phyloP scores from a whole-genome alignment of 352 stramenopile genomes.

The Phytophthora podocarpi region DNA sequence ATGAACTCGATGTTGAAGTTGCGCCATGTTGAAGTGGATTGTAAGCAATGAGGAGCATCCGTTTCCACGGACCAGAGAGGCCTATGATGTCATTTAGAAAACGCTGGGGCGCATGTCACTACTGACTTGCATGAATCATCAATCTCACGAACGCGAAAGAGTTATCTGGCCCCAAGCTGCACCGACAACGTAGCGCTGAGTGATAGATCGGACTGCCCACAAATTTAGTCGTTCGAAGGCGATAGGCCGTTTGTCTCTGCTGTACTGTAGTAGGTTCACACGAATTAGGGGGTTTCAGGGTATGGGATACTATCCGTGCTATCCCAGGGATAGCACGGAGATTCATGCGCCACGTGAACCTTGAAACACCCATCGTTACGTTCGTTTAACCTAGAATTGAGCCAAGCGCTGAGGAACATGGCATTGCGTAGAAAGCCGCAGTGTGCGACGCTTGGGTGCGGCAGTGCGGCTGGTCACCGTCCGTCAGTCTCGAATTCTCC shows the following conservation, averaged over 20 bases:
- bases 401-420: slow-evolving; percentile 5
- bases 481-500: slow-evolving; percentile 33
- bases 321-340: no score
- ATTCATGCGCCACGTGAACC: slow-evolving; percentile 8
- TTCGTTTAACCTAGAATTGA: slow-evolving; percentile 1
- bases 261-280: slow-evolving; percentile 3
- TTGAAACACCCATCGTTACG: slow-evolving; percentile 30
- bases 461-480: slow-evolving; percentile 6
- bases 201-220: slow-evolving; percentile 27
- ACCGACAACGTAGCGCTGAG: slow-evolving; percentile 10
- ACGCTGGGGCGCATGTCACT: background rate
- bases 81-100: slow-evolving; percentile 7
- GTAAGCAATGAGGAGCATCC: background rate
- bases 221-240: slow-evolving; percentile 31
- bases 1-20: slow-evolving; percentile 25
- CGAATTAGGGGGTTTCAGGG: slow-evolving; percentile 19
- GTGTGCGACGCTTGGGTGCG: slow-evolving; percentile 29
- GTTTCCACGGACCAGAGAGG: slow-evolving; percentile 8
- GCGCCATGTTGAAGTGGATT: slow-evolving; percentile 17
- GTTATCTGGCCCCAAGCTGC: slow-evolving; percentile 19
- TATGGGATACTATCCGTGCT: slow-evolving; percentile 20
- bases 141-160: slow-evolving; percentile 12
- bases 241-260: slow-evolving; percentile 13
- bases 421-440: slow-evolving; percentile 30
- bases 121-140: slow-evolving; percentile 2